Conservation (phyloP, 2,329 filamentous ascomycete genomes). For the Epichloe amarillans region DNA sequence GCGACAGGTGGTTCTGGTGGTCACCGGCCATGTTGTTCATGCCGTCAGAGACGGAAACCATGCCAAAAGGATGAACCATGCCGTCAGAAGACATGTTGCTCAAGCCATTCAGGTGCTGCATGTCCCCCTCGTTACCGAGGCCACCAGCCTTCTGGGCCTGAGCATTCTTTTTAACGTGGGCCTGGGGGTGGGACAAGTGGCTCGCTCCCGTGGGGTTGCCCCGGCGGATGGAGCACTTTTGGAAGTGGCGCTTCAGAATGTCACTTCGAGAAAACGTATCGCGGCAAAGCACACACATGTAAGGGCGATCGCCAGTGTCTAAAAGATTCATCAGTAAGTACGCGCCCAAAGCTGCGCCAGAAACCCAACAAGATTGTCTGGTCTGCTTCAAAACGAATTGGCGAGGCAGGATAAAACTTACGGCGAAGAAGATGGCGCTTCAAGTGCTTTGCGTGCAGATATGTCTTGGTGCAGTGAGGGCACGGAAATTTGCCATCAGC, state of each 20-base stretch:
- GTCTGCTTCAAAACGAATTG: neutral
- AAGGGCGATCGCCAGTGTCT: conserved; percentile 97
- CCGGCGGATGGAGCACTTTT: conserved; percentile 93
- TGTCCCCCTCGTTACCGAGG: conserved; percentile 37
- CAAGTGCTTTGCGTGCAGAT: conserved; percentile 91
- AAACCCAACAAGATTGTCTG: neutral
- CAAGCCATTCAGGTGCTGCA: conserved; percentile 49
- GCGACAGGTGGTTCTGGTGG: conserved; percentile 44
- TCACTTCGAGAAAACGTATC: conserved; percentile 97
- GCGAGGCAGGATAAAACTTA: conserved; percentile 42
- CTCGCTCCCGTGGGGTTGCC: conserved; percentile 92
- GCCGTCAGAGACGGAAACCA: conserved; percentile 42
- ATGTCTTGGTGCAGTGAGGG: conserved; percentile 96
- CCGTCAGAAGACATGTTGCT: conserved; percentile 43
- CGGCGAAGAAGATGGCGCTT: conserved; percentile 92
- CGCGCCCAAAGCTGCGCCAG: conserved; percentile 14
- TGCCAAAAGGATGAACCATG: conserved; percentile 44
- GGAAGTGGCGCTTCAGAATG: conserved; percentile 96
- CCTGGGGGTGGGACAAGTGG: conserved; percentile 85
- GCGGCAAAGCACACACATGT: conserved; percentile 95
- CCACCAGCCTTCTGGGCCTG: conserved; percentile 42
- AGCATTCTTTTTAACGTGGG: conserved; percentile 70
- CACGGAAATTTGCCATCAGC: conserved; percentile 97
- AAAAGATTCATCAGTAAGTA: conserved; percentile 16
- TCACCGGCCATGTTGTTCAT: conserved; percentile 47